Evolutionary conservation across 371 early-diverging fungal genomes (phyloP).

Genomic region (Apophysomyces trapeziformis): DNA sequence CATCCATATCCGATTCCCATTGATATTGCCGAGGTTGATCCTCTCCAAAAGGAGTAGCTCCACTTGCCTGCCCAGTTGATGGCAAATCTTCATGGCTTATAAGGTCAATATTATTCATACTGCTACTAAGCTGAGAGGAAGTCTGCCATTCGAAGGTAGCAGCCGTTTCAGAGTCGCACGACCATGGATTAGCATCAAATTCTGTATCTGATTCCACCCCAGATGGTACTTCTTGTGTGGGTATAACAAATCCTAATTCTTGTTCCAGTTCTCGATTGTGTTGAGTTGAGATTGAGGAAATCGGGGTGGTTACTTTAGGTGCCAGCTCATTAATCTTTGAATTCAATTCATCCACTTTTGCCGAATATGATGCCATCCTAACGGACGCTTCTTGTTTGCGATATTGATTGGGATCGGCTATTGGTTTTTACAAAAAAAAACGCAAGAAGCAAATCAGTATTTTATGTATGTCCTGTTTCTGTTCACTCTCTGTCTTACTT

Average conservation of each 20-base stretch:
- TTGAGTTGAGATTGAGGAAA: slow-evolving; percentile 30
- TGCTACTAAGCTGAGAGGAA: slow-evolving; percentile 8
- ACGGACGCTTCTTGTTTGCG: slow-evolving; percentile 58
- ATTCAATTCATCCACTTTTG: slow-evolving; percentile 53
- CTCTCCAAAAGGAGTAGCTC: background rate
- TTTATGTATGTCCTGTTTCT: background rate
- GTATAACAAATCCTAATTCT: slow-evolving; percentile 36
- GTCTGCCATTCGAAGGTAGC: slow-evolving; percentile 9
- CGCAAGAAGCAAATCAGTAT: background rate
- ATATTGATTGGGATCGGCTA: slow-evolving; percentile 59
- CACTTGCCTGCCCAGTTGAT: background rate
- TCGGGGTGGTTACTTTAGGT: slow-evolving; percentile 36
- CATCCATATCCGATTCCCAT: slow-evolving; percentile 79
- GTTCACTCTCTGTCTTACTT: slow-evolving; percentile 38
- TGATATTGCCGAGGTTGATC: slow-evolving; percentile 34
- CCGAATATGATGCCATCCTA: slow-evolving; percentile 50
- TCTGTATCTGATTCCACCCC: slow-evolving; percentile 20
- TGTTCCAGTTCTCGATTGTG: slow-evolving; percentile 50
- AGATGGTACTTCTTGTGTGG: slow-evolving; percentile 8
- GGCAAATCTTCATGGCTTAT: slow-evolving; percentile 26
- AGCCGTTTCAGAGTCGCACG: slow-evolving; percentile 22
- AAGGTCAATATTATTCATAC: slow-evolving; percentile 38
- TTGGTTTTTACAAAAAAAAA: slow-evolving; percentile 10
- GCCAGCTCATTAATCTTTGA: slow-evolving; percentile 37
- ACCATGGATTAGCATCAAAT: slow-evolving; percentile 53